Evolutionary conservation across 805 yeast species (phyloP).

Genomic region (Myxozyma sirexii): DNA sequence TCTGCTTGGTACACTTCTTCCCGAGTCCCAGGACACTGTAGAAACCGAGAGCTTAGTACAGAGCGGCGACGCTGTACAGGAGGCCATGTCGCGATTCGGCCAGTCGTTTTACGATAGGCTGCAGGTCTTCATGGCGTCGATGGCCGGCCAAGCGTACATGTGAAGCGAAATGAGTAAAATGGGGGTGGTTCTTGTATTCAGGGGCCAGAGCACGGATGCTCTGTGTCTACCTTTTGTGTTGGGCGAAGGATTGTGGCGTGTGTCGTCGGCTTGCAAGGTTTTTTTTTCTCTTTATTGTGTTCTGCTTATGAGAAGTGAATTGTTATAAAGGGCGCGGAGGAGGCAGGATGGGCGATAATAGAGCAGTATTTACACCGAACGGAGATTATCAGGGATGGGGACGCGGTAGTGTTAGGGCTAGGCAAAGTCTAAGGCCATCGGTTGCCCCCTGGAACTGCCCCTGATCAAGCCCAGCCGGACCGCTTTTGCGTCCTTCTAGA

Average conservation of each 20-base stretch:
- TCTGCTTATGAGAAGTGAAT: too few relatives aligned
- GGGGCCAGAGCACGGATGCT: too few relatives aligned
- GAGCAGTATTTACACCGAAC: too few relatives aligned
- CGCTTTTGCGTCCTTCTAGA: background rate
- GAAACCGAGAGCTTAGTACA: too few relatives aligned
- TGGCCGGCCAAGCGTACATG: constrained; percentile 16
- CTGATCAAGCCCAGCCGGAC: background rate
- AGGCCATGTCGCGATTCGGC: constrained; percentile 1
- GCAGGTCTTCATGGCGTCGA: constrained; percentile 9
- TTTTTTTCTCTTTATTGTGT: too few relatives aligned
- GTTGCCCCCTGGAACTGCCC: constrained; percentile 15
- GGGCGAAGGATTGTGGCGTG: too few relatives aligned
- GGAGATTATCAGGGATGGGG: too few relatives aligned
- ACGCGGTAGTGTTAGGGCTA: background rate
- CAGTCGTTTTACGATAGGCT: constrained; percentile 1
- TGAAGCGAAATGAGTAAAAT: background rate
- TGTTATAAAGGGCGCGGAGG: too few relatives aligned
- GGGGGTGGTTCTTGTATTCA: background rate
- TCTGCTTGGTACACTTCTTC: constrained; percentile 47
- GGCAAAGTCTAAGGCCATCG: constrained; percentile 11
- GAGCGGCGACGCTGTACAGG: constrained; percentile 5
- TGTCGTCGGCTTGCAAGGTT: too few relatives aligned
- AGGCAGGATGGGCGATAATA: too few relatives aligned
- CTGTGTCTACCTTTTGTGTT: too few relatives aligned
- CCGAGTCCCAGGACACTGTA: background rate